Percentiles rank a stretch among this genome's conserved stretches.
Conservation (phyloP, 1,139 yeast species). For the Scheffersomyces insectosa region DNA sequence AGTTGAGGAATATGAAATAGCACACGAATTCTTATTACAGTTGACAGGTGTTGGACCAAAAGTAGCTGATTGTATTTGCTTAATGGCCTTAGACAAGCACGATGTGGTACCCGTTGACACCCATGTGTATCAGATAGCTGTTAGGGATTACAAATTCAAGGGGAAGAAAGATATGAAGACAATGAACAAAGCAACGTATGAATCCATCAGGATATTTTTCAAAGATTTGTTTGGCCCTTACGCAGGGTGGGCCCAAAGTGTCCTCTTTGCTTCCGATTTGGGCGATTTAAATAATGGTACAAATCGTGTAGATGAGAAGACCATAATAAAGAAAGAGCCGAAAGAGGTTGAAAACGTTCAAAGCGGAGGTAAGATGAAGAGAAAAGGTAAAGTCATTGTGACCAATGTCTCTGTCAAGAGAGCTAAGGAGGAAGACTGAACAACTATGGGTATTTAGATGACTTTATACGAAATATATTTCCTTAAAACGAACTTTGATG, state of each 20-base stretch:
- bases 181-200: slow-evolving; percentile 60
- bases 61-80: slow-evolving; percentile 88
- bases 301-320: slow-evolving; percentile 6
- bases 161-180: slow-evolving; percentile 49
- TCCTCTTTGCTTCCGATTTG: slow-evolving; percentile 83
- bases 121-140: slow-evolving; percentile 91
- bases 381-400: neutral
- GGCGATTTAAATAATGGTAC: slow-evolving; percentile 59
- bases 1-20: slow-evolving; percentile 48
- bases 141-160: slow-evolving; percentile 70
- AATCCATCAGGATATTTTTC: slow-evolving; percentile 61
- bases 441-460: too few relatives aligned
- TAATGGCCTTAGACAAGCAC: slow-evolving; percentile 89
- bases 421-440: too few relatives aligned
- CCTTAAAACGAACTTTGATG: too few relatives aligned
- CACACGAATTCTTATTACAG: slow-evolving; percentile 64
- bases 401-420: too few relatives aligned
- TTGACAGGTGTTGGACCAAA: slow-evolving; percentile 95
- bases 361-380: neutral
- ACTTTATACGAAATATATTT: too few relatives aligned
- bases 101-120: slow-evolving; percentile 95
- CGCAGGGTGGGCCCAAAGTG: slow-evolving; percentile 99
- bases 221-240: slow-evolving; percentile 77
- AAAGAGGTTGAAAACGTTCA: neutral
- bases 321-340: slow-evolving; percentile 5